Evolutionary conservation across 2,329 filamentous ascomycete genomes (phyloP), one percentile per base, ranked within the genome.

Genomic region (Scytalidium sp.): DNA sequence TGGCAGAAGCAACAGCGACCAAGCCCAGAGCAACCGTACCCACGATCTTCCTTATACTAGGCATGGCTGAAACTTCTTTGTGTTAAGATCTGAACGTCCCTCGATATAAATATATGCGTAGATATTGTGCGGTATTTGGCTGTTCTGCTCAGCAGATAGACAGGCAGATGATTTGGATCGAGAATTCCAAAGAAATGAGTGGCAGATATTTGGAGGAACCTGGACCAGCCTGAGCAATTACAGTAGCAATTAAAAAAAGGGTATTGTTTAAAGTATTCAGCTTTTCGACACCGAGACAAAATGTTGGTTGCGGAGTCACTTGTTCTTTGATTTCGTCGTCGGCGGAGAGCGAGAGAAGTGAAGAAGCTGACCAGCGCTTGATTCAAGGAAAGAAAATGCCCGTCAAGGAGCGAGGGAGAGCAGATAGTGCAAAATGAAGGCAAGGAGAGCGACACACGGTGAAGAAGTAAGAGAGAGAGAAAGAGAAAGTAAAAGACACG

Each of bases 301-400:
- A 59, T 41, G 59, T 63, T 58, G 50, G 43, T 51, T 48, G 58
- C 56, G 53, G 50, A 59, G 56, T 55, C 57, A 59, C 49, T 56
- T 60, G 45, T 58, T 54, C 54, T 53, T 40, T 51, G 47, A n/a
- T 36, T 4, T 36, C 11, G 7, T 10, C 7, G 5, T 36, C 17
- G 11, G 15, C 13, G 6, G 17, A 36, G 32, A 15, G 32, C 13
- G 25, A 7, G 13, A 27, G 25, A 27, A 27, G 25, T 27, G 15
- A 36, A 61, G n/a, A 66, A 65, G 61, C 61, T 62, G 58, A 64
- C 63, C 64, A 63, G 64, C 58, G 60, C 60, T 67, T 64, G 50
- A 57, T 56, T 36, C 15, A 36, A 36, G 7, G 32, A 36, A 15
- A 36, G 32, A 15, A 27, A 27, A 27, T 15, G n/a, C n/a, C n/a